Percentiles rank a stretch among this genome's conserved stretches.
Conservation (phyloP, 768 basidiomycete species). For the Lentinula lateritia region DNA sequence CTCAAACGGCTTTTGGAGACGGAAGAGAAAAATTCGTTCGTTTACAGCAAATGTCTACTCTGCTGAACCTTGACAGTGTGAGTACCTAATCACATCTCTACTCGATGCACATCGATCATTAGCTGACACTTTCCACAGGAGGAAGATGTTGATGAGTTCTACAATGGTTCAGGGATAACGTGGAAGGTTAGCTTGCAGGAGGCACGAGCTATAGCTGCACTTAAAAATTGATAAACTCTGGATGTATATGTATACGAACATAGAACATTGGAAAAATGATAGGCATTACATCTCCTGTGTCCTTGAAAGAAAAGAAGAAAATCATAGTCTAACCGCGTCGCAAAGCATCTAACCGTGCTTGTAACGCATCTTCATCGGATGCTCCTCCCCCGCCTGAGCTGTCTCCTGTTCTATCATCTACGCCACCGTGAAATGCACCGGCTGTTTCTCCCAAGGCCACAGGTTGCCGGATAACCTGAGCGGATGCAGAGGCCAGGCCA, state of each 20-base stretch:
- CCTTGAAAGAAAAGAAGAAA: neutral
- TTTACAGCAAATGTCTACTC: constrained; percentile 87
- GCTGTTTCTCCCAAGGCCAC: constrained; percentile 75
- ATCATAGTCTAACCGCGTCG: constrained; percentile 58
- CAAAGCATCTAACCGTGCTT: constrained; percentile 88
- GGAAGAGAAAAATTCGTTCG: constrained; percentile 88
- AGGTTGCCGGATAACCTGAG: constrained; percentile 64
- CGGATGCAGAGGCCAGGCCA: constrained; percentile 55
- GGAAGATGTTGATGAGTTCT: constrained; percentile 93
- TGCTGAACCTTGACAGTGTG: constrained; percentile 84
- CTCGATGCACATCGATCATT: neutral
- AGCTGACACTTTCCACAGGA: constrained; percentile 45
- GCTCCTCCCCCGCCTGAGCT: constrained; percentile 24
- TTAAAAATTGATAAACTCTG: constrained; percentile 29
- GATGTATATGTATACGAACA: neutral
- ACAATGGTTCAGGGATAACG: constrained; percentile 85
- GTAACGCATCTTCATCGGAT: constrained; percentile 88
- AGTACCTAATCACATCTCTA: constrained; percentile 13
- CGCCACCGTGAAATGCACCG: constrained; percentile 11
- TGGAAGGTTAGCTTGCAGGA: constrained; percentile 82
- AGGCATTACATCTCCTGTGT: neutral
- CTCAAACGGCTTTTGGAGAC: constrained; percentile 87
- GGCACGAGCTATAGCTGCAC: constrained; percentile 59
- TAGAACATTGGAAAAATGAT: neutral
- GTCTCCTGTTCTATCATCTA: constrained; percentile 21